These are phyloP conservation scores for Agaricus subrufescens DNA, from an alignment of 768 basidiomycete species.

Conservation along the genomic window DNA sequence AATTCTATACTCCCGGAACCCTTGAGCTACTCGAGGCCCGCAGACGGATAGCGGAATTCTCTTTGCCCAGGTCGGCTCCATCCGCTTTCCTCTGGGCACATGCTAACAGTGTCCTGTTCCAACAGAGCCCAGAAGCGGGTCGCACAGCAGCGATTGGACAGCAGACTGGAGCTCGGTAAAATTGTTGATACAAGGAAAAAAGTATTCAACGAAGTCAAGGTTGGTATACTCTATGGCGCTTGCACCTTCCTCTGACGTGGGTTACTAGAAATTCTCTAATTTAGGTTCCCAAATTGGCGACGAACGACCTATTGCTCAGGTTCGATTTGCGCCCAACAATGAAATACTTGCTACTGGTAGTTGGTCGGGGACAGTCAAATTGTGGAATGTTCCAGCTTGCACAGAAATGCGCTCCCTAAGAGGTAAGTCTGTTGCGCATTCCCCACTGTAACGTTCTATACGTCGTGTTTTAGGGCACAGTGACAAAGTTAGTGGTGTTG, in stretches of 20 bases:
- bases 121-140: constrained; percentile 93
- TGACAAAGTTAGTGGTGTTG: constrained; percentile 91
- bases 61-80: constrained; percentile 88
- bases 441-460: constrained; percentile 9
- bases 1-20: constrained; percentile 93
- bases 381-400: constrained; percentile 95
- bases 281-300: constrained; percentile 98
- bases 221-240: constrained; percentile 25
- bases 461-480: constrained; percentile 58
- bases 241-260: not conserved
- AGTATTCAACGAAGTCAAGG: constrained; percentile 87
- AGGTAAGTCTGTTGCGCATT: constrained; percentile 37
- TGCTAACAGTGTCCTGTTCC: constrained; percentile 61
- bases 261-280: constrained; percentile 73
- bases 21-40: constrained; percentile 60
- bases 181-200: constrained; percentile 93
- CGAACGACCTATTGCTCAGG: constrained; percentile 89
- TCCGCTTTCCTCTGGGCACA: constrained; percentile 55
- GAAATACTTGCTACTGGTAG: constrained; percentile 86
- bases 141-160: constrained; percentile 89
- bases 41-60: constrained; percentile 85
- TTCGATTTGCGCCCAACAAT: constrained; percentile 92
- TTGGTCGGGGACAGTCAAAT: constrained; percentile 92
- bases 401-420: constrained; percentile 70
- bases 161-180: constrained; percentile 78